Conservation (phyloP, 2,329 filamentous ascomycete genomes). For the Paraphaeosphaeria minitans region DNA sequence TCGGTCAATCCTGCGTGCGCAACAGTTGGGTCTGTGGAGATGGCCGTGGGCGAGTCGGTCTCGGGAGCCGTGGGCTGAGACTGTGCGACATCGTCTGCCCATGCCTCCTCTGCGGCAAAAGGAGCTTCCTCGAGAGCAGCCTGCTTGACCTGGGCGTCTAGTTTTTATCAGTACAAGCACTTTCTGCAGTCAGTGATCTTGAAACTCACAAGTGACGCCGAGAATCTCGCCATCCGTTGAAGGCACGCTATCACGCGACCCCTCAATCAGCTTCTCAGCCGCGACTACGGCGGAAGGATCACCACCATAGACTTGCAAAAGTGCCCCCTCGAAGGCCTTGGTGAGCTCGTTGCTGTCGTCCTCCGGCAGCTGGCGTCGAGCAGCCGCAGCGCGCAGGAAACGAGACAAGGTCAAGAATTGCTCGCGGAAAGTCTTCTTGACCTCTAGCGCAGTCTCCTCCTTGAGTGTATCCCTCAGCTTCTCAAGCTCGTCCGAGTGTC, state of each 20-base stretch:
- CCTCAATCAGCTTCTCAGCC: slow-evolving; percentile 78
- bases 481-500: slow-evolving; percentile 64
- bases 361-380: slow-evolving; percentile 68
- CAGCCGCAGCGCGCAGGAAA: slow-evolving; percentile 79
- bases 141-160: slow-evolving; percentile 66
- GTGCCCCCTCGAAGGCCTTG: slow-evolving; percentile 78
- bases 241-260: slow-evolving; percentile 68
- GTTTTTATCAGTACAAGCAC: slow-evolving; percentile 18
- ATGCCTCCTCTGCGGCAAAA: slow-evolving; percentile 60
- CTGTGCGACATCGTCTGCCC: slow-evolving; percentile 55
- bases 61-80: slow-evolving; percentile 47
- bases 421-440: slow-evolving; percentile 59
- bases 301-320: slow-evolving; percentile 78
- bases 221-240: slow-evolving; percentile 69
- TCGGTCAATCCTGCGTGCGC: slow-evolving; percentile 71
- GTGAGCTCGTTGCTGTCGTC: slow-evolving; percentile 76
- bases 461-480: slow-evolving; percentile 60
- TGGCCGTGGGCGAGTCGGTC: slow-evolving; percentile 42
- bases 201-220: slow-evolving; percentile 71
- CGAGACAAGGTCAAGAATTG: slow-evolving; percentile 75
- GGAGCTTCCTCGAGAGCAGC: slow-evolving; percentile 54
- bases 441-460: slow-evolving; percentile 57
- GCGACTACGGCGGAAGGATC: slow-evolving; percentile 75
- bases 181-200: background rate
- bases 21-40: slow-evolving; percentile 68